A percentile compares a stretch with the other conserved stretches of the same genome.
Evolutionary conservation across 805 yeast genomes (phyloP).

Genomic region (Candida insectalens): DNA sequence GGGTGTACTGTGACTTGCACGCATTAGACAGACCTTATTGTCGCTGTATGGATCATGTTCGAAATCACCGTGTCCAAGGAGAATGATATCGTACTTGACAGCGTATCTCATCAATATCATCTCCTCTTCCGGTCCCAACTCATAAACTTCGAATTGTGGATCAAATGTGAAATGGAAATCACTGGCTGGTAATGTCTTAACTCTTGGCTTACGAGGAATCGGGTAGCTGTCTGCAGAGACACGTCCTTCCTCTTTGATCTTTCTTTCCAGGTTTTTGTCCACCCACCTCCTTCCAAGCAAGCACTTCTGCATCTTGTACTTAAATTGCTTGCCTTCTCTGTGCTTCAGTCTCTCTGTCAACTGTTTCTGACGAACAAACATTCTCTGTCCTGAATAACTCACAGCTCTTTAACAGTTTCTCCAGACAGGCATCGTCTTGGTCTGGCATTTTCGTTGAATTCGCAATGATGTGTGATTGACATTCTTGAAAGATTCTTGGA

Average conservation of each 20-base stretch:
- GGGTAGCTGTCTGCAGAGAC: constrained; percentile 11
- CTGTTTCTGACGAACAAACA: constrained; percentile 7
- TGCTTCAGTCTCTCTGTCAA: constrained; percentile 6
- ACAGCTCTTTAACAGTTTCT: constrained; percentile 11
- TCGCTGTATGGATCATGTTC: background rate
- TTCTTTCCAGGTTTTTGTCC: constrained; percentile 9
- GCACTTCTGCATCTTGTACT: background rate
- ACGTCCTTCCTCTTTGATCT: constrained; percentile 10
- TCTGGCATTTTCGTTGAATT: constrained; percentile 6
- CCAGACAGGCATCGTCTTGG: constrained; percentile 15
- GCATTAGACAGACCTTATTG: constrained; percentile 1
- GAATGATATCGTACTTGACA: constrained; percentile 13
- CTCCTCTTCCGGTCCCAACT: constrained; percentile 9
- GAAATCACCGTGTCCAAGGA: constrained; percentile 6
- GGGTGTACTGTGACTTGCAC: too few relatives aligned
- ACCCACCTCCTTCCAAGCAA: constrained; percentile 2
- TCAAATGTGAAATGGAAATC: constrained; percentile 10
- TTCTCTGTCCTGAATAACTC: constrained; percentile 17
- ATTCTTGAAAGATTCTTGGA: constrained; percentile 17
- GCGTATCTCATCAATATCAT: constrained; percentile 7
- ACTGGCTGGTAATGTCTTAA: constrained; percentile 7
- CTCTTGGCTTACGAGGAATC: constrained; percentile 12
- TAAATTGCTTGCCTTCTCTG: constrained; percentile 1
- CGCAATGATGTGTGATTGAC: constrained; percentile 8
- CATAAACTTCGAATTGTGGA: constrained; percentile 8